Percentiles rank a stretch among this genome's conserved stretches.
Evolutionary conservation across 495 filamentous ascomycete genomes (phyloP).

Genomic region (Filosporella fistucella): DNA sequence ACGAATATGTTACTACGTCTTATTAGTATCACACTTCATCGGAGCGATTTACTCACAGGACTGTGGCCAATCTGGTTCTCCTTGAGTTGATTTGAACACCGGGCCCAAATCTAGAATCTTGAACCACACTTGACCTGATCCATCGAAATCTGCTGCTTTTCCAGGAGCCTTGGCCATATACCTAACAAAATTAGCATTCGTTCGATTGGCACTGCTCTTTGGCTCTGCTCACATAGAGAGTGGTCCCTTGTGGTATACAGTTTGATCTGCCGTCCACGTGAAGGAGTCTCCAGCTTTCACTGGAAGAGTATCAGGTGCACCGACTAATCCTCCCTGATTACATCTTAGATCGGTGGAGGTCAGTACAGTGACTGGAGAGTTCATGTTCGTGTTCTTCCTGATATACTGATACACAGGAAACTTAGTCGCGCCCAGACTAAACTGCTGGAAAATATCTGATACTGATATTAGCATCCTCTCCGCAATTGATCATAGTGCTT

Average conservation of each 20-base stretch:
- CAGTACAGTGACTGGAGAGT: slow-evolving; percentile 54
- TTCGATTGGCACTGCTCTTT: too few relatives aligned
- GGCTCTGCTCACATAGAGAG: slow-evolving; percentile 43
- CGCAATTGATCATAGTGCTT: neutral
- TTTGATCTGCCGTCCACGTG: slow-evolving; percentile 43
- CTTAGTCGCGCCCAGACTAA: slow-evolving; percentile 38
- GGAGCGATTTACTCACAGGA: too few relatives aligned
- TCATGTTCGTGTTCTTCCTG: slow-evolving; percentile 51
- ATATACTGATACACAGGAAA: slow-evolving; percentile 46
- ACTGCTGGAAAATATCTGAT: slow-evolving; percentile 37
- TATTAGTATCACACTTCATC: too few relatives aligned
- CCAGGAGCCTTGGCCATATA: slow-evolving; percentile 50
- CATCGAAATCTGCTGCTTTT: slow-evolving; percentile 36
- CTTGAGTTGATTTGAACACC: too few relatives aligned
- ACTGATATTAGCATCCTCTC: neutral
- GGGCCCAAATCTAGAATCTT: slow-evolving; percentile 17
- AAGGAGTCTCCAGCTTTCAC: slow-evolving; percentile 48
- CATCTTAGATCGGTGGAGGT: slow-evolving; percentile 50
- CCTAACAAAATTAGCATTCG: neutral
- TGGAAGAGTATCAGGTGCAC: slow-evolving; percentile 41
- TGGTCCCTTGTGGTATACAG: slow-evolving; percentile 58
- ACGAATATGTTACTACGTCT: too few relatives aligned
- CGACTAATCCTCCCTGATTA: slow-evolving; percentile 48
- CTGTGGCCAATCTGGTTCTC: too few relatives aligned
- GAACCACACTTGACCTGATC: slow-evolving; percentile 47